Evolutionary conservation across 1,284 basidiomycete species (phyloP).

Genomic region (Rhodotorula sp.): DNA sequence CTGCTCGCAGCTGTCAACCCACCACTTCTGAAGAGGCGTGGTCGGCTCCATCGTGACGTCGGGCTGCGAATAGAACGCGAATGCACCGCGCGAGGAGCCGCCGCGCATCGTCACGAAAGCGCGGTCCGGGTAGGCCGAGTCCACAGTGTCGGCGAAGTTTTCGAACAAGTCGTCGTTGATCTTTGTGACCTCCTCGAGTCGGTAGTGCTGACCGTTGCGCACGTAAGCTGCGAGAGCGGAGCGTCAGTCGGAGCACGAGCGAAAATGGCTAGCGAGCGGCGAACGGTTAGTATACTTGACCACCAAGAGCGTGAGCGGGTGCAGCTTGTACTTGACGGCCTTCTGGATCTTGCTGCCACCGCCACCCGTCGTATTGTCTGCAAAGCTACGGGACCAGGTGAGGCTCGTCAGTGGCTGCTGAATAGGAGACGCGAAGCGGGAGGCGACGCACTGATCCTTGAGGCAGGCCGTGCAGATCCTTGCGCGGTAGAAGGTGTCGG

Average conservation of each 20-base stretch:
- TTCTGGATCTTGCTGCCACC: background rate
- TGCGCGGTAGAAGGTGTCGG: constrained; percentile 15
- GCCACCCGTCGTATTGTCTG: background rate
- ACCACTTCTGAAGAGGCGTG: constrained; percentile 5
- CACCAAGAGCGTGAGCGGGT: background rate
- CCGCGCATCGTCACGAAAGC: background rate
- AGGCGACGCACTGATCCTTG: constrained; percentile 1
- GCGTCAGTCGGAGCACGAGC: background rate
- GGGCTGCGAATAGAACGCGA: too few relatives aligned
- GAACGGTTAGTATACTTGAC: background rate
- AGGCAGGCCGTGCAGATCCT: constrained; percentile 12
- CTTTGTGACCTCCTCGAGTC: background rate
- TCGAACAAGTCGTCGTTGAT: background rate
- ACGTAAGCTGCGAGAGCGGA: too few relatives aligned
- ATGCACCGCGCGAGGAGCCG: background rate
- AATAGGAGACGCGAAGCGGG: too few relatives aligned
- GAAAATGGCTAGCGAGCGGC: background rate
- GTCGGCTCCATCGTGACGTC: background rate
- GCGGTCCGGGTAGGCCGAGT: background rate
- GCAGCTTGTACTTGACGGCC: background rate
- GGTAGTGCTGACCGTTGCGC: background rate
- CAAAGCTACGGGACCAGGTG: background rate
- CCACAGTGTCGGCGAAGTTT: background rate
- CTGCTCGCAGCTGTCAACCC: background rate
- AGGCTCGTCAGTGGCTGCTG: background rate